These are phyloP conservation scores for Salvia sclarea DNA, from an alignment of 305 asterid species.

Conservation along the genomic window DNA sequence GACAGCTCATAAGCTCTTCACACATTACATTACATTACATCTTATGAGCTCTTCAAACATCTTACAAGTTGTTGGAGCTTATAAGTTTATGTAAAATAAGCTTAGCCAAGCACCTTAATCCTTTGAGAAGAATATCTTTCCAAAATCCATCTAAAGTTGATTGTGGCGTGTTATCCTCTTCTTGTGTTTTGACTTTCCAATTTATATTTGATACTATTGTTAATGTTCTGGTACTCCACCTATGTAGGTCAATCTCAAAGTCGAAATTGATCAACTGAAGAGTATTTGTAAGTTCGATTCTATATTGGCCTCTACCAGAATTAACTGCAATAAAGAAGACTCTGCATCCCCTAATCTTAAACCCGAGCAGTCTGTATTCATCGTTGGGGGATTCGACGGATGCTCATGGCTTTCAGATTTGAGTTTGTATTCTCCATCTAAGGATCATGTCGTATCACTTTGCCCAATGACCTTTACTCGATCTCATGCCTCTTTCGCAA, in stretches of 20 bases:
- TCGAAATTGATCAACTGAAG: slow-evolving; percentile 43
- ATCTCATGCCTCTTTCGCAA: slow-evolving; percentile 48
- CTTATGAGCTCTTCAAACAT: too few species aligned
- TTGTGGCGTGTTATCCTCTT: neutral
- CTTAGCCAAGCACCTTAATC: too few species aligned
- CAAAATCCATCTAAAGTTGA: slow-evolving; percentile 2
- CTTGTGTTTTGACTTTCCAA: slow-evolving; percentile 21
- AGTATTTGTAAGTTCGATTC: slow-evolving; percentile 31
- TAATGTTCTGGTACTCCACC: slow-evolving; percentile 18
- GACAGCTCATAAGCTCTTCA: too few species aligned
- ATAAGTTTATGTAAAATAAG: too few species aligned
- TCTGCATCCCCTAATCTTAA: slow-evolving; percentile 22
- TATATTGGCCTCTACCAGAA: slow-evolving; percentile 28
- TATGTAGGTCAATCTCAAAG: slow-evolving; percentile 45
- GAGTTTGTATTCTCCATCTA: slow-evolving; percentile 46
- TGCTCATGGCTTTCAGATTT: slow-evolving; percentile 44
- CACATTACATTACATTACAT: too few species aligned
- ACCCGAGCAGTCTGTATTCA: slow-evolving; percentile 37
- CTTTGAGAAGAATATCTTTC: slow-evolving; percentile 7
- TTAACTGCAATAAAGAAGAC: slow-evolving; percentile 24
- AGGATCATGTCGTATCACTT: slow-evolving; percentile 43
- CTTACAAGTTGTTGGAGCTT: too few species aligned
- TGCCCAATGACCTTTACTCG: slow-evolving; percentile 50
- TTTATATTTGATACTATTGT: slow-evolving; percentile 2
- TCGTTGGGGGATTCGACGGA: slow-evolving; percentile 73